A percentile compares a stretch with the other conserved stretches of the same genome.
Evolutionary conservation across 805 yeast species (phyloP).

Genomic region (Myxozyma monticola): DNA sequence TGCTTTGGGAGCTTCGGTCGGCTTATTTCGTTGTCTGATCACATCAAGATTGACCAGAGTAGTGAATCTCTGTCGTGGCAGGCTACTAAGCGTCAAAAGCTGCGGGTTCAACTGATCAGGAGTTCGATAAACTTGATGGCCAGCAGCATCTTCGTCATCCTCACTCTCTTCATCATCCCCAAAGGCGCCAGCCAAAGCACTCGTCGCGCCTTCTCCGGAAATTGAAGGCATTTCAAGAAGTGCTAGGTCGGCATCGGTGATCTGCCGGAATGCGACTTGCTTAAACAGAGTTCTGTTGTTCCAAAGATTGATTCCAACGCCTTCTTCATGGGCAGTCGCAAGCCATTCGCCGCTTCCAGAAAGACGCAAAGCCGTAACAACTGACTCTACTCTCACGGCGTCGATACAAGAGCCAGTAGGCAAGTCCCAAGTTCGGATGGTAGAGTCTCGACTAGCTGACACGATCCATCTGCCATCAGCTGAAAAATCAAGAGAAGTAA

Average conservation of each 20-base stretch:
- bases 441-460: slow-evolving; percentile 77
- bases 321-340: slow-evolving; percentile 89
- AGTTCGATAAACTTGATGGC: slow-evolving; percentile 41
- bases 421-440: slow-evolving; percentile 94
- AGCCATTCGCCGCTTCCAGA: slow-evolving; percentile 87
- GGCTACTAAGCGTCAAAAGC: slow-evolving; percentile 70
- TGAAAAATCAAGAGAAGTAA: slow-evolving; percentile 84
- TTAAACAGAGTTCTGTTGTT: slow-evolving; percentile 83
- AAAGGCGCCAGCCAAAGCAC: slow-evolving; percentile 77
- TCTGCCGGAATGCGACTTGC: slow-evolving; percentile 65
- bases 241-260: slow-evolving; percentile 62
- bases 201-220: slow-evolving; percentile 73
- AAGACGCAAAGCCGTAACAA: slow-evolving; percentile 77
- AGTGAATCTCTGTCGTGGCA: slow-evolving; percentile 75
- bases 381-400: slow-evolving; percentile 73
- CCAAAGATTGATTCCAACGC: slow-evolving; percentile 91
- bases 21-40: slow-evolving; percentile 83
- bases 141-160: slow-evolving; percentile 37
- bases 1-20: slow-evolving; percentile 82
- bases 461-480: slow-evolving; percentile 96
- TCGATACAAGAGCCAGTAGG: slow-evolving; percentile 97
- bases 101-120: slow-evolving; percentile 63
- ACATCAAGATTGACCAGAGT: slow-evolving; percentile 79
- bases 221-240: slow-evolving; percentile 66
- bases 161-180: slow-evolving; percentile 43